Base-by-base conservation (phyloP, 2,329 filamentous ascomycete species). In the Trichoderma lentiforme region DNA sequence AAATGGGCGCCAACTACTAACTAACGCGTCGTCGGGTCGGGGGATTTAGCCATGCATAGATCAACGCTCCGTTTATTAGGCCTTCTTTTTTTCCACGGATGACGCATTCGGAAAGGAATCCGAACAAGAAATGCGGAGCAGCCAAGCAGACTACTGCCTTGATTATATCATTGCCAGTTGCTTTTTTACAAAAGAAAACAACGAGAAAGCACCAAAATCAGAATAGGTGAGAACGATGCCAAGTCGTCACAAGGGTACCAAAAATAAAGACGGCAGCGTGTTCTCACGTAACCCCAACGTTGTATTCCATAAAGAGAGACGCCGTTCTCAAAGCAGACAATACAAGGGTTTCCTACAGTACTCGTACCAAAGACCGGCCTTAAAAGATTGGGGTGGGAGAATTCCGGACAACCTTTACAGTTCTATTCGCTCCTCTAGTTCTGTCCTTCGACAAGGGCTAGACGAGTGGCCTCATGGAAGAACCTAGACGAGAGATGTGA, bases 41-140 rank as follows among this genome's bases (percentile, higher is more conserved):
- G 57, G 60, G 60, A 71, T 64, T 64, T 71, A 71, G 68, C 68
- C 60, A 71, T 64, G 68, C 58, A 71, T 36, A 71, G 58, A 71
- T 57, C 47, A 64, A 57, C 60, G 68, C 47, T 63, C 43, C 68
- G 32, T 43, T 56, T 53, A 28, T 56, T 63, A n/a, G 58, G 43
- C 21, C 39, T 56, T 43, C 43, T 32, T 56, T 57, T 28, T 34
- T 63, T 21, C 32, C 43, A 28, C 47, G 15, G 32, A 47, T 63
- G 60, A 64, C 43, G 68, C 60, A 56, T 57, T 51, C 58, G 47
- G 60, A 71, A 64, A 43, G 34, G 60, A 71, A 47, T 28, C 68
- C 47, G 60, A 71, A 61, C 24, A n/a, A 58, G 58, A 63, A 56
- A 47, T 58, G 68, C 47, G 58, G 68, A 71, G 47, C 58, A 32